Percentiles rank a stretch among this genome's conserved stretches.
phyloP scores from a whole-genome alignment of 345 rosid genomes.

The Populus deltoides region DNA sequence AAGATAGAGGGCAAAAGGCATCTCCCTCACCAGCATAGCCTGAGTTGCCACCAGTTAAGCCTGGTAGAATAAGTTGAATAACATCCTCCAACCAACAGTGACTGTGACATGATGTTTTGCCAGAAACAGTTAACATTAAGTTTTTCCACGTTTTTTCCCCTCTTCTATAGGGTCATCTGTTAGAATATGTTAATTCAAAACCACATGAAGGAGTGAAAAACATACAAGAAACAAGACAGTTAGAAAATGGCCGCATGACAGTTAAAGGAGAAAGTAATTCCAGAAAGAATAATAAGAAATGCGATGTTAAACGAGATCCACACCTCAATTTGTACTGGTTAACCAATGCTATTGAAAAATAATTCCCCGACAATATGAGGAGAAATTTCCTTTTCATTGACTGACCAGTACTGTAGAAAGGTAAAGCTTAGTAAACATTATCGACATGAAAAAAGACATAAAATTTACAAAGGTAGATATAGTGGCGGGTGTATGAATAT shows the following conservation, averaged over 20 bases:
- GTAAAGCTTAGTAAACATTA: slow-evolving; percentile 33
- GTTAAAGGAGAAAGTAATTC: neutral
- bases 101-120: slow-evolving; percentile 35
- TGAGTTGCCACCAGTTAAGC: slow-evolving; percentile 35
- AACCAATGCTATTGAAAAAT: slow-evolving; percentile 84
- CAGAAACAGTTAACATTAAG: slow-evolving; percentile 6
- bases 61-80: slow-evolving; percentile 49
- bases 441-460: neutral
- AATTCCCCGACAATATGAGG: slow-evolving; percentile 73
- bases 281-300: slow-evolving; percentile 5
- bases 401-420: slow-evolving; percentile 83
- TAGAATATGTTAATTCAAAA: neutral
- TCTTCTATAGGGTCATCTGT: slow-evolving; percentile 2
- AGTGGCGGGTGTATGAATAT: neutral
- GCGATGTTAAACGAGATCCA: slow-evolving; percentile 9
- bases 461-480: neutral
- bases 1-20: too few relatives aligned
- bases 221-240: neutral
- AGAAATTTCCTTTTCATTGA: slow-evolving; percentile 63
- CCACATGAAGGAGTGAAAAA: neutral
- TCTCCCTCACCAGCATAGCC: slow-evolving; percentile 67
- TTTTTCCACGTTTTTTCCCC: neutral
- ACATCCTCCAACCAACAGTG: slow-evolving; percentile 62
- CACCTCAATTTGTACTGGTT: slow-evolving; percentile 88
- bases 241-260: neutral